These are phyloP conservation scores for Podaxis mareebaensis DNA, from an alignment of 768 basidiomycete genomes.

Conservation along the genomic window DNA sequence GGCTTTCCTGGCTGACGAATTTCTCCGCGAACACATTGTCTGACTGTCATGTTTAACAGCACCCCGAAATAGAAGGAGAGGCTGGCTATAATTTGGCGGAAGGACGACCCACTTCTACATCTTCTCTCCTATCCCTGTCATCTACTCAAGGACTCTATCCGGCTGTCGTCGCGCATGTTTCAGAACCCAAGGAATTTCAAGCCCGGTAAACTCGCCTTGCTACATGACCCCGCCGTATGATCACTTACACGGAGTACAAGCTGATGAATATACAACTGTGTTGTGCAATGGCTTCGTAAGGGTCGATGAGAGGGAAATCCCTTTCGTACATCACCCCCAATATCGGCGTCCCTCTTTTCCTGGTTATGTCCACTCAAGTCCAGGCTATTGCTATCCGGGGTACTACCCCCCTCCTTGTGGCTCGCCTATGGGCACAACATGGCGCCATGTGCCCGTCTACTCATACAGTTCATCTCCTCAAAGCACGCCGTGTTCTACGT, in stretches of 20 bases:
- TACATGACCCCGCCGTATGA: background rate
- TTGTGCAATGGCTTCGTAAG: background rate
- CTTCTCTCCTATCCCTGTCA: background rate
- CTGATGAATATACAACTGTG: background rate
- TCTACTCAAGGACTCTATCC: background rate
- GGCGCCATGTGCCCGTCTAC: background rate
- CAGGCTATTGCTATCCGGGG: background rate
- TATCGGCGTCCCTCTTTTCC: background rate
- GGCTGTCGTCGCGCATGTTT: background rate
- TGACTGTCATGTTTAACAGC: background rate
- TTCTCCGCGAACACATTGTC: background rate
- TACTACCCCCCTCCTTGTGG: background rate
- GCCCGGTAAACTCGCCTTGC: background rate
- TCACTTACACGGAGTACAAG: background rate
- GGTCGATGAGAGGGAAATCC: background rate
- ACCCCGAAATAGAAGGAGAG: background rate
- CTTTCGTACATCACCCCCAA: background rate
- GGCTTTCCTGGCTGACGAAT: background rate
- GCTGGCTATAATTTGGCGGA: background rate
- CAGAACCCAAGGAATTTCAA: background rate
- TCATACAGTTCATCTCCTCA: background rate
- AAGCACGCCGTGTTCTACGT: background rate
- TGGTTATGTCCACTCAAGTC: background rate
- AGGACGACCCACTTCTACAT: background rate
- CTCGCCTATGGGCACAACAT: background rate